These are phyloP conservation scores for Arthrinium phaeospermum DNA, from an alignment of 2,329 filamentous ascomycete species.

Conservation along the genomic window DNA sequence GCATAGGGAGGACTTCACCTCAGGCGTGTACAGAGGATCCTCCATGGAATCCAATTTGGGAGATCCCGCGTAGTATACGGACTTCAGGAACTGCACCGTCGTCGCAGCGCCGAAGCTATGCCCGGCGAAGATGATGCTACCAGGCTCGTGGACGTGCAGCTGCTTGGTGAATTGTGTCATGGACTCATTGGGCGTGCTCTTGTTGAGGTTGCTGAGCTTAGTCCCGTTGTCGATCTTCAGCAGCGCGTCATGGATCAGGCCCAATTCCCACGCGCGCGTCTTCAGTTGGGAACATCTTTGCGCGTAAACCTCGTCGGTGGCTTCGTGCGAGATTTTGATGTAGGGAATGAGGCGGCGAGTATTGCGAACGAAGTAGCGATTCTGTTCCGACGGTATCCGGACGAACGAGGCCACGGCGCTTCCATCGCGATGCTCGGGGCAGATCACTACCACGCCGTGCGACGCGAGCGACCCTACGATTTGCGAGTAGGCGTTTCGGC, in stretches of 20 bases:
- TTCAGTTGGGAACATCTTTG: conserved; percentile 74
- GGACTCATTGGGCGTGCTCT: conserved; percentile 45
- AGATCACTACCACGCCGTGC: conserved; percentile 80
- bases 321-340: conserved; percentile 63
- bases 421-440: conserved; percentile 83
- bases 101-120: conserved; percentile 84
- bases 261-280: conserved; percentile 80
- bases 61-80: conserved; percentile 68
- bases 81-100: conserved; percentile 78
- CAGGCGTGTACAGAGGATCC: conserved; percentile 66
- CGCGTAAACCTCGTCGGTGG: conserved; percentile 68
- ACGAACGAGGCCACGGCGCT: conserved; percentile 78
- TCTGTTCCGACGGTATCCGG: conserved; percentile 61
- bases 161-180: conserved; percentile 64
- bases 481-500: conserved; percentile 85
- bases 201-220: conserved; percentile 58
- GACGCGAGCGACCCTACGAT: conserved; percentile 79
- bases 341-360: conserved; percentile 52
- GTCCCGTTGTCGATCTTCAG: conserved; percentile 67
- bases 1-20: conserved; percentile 58
- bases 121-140: conserved; percentile 75
- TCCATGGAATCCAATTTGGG: conserved; percentile 53
- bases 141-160: conserved; percentile 73
- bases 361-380: conserved; percentile 42
- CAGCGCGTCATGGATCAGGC: conserved; percentile 71